Evolutionary conservation across 306 rosid species (phyloP).

Genomic region (Luffa acutangula): DNA sequence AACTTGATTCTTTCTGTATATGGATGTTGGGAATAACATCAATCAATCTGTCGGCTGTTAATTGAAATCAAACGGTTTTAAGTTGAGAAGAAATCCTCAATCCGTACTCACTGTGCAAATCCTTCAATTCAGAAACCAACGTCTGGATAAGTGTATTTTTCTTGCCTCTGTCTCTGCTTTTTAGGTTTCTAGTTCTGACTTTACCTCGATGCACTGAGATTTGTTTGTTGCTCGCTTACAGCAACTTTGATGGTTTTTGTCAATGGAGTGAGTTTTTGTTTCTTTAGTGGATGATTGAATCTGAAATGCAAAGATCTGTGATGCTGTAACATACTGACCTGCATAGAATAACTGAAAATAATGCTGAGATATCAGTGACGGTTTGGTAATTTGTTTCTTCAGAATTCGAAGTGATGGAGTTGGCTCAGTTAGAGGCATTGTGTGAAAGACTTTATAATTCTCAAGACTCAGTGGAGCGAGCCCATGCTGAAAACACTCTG

Average conservation of each 20-base stretch:
- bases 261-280: not conserved
- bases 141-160: not conserved
- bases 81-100: not conserved
- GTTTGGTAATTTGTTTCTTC: not conserved
- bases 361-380: not conserved
- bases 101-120: not conserved
- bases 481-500: slow-evolving; percentile 50
- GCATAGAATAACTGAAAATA: not conserved
- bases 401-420: slow-evolving; percentile 31
- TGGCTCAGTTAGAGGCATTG: slow-evolving; percentile 49
- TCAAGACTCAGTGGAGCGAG: slow-evolving; percentile 51
- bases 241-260: not conserved
- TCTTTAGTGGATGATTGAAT: not conserved
- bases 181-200: not conserved
- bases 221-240: not conserved
- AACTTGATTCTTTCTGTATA: not conserved
- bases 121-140: not conserved
- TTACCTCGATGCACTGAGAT: not conserved
- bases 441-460: slow-evolving; percentile 56
- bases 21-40: not conserved
- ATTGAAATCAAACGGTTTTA: not conserved
- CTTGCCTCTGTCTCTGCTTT: not conserved
- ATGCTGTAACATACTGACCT: not conserved
- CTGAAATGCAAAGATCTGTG: not conserved
- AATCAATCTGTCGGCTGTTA: not conserved